phyloP scores from a whole-genome alignment of 305 asterid genomes.

The Fraxinus platypoda region DNA sequence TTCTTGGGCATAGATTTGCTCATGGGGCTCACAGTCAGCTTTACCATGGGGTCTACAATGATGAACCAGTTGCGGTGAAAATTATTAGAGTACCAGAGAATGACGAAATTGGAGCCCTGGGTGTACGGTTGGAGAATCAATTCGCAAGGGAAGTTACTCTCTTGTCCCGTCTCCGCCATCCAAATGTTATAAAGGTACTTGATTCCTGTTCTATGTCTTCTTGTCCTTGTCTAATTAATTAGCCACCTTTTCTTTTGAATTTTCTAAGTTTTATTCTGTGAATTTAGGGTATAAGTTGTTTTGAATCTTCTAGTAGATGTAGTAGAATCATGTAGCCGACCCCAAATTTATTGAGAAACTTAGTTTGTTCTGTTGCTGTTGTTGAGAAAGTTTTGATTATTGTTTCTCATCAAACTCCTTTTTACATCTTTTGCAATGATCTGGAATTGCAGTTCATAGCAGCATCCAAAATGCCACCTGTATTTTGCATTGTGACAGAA shows the following conservation, averaged over 20 bases:
- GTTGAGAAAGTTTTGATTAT: not conserved
- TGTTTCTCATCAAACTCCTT: not conserved
- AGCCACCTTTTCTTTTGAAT: not conserved
- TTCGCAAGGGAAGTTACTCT: constrained; percentile 52
- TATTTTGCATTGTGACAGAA: constrained; percentile 52
- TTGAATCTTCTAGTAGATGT: not conserved
- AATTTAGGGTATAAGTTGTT: not conserved
- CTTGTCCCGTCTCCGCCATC: constrained; percentile 62
- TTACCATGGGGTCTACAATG: constrained; percentile 78
- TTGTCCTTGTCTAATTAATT: not conserved
- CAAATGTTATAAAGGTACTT: constrained; percentile 51
- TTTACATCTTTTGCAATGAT: not conserved
- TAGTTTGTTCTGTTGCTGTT: not conserved
- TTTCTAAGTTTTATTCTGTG: not conserved
- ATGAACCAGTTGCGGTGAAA: constrained; percentile 83
- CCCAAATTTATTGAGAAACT: not conserved
- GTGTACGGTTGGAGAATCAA: constrained; percentile 49
- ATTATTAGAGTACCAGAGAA: constrained; percentile 68
- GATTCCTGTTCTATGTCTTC: too few relatives aligned
- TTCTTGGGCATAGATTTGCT: constrained; percentile 75
- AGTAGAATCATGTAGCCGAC: not conserved
- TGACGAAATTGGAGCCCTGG: constrained; percentile 40
- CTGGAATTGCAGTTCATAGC: constrained; percentile 44
- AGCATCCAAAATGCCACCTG: constrained; percentile 45
- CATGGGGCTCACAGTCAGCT: constrained; percentile 97